phyloP scores from a whole-genome alignment of 192 early-diverging fungal genomes.

The Diversispora eburnea region DNA sequence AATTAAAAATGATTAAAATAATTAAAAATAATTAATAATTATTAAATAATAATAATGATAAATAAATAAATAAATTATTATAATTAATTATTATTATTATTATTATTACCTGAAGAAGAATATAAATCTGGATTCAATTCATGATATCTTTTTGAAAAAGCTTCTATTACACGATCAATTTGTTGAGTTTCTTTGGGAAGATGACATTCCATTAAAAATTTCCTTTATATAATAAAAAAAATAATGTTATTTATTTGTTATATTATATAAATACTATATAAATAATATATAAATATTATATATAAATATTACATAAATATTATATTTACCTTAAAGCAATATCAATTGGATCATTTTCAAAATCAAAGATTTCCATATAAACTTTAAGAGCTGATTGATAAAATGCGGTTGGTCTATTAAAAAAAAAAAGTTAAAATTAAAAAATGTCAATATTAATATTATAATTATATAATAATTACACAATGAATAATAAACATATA shows the following conservation, averaged over 20 bases:
- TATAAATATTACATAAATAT: background rate
- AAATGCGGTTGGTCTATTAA: constrained; percentile 36
- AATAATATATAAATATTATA: background rate
- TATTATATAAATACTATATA: too few relatives aligned
- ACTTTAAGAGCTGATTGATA: constrained; percentile 55
- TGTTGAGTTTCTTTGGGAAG: constrained; percentile 80
- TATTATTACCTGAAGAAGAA: constrained; percentile 40
- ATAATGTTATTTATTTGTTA: background rate
- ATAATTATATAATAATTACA: background rate
- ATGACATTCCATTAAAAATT: constrained; percentile 66
- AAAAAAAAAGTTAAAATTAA: background rate
- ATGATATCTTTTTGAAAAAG: constrained; percentile 72
- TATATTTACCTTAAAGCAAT: constrained; percentile 50
- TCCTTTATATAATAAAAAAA: constrained; percentile 38
- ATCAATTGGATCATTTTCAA: constrained; percentile 60
- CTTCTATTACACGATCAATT: constrained; percentile 74
- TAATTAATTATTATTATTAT: background rate
- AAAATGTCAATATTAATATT: background rate
- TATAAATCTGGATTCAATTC: constrained; percentile 64
- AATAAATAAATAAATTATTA: background rate
- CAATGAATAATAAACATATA: background rate
- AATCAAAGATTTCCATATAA: constrained; percentile 61
- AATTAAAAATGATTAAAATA: background rate
- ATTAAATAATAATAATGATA: background rate
- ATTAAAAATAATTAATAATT: background rate